Base-by-base conservation (phyloP, 192 early-diverging fungal genomes). In the Haplosporangium gracile region DNA sequence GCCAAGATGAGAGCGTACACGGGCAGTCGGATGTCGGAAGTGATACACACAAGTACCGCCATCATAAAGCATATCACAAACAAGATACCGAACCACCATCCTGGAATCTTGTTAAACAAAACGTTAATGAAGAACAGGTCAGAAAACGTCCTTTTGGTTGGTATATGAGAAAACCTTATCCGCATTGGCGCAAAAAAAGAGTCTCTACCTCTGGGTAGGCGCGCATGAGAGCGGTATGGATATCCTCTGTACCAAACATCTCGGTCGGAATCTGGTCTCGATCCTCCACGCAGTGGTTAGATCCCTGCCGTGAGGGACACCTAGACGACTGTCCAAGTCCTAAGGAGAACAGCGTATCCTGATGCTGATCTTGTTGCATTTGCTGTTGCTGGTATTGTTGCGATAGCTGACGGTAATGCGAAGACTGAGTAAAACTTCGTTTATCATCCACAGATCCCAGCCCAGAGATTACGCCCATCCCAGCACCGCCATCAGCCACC, bases 11-110 rank as follows among this genome's bases (percentile, higher is more conserved):
- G 43, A 11, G 88, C 80, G 76, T 88, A 91, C 77, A 88, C 93
- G 8, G 91, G 92, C 34, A 92, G 69, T 40, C 80, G 78, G 68
- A 86, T 78, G 6, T 74, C 85, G 38, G 79, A 74, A 13, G 83
- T 79, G 4, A 73, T 63, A 36, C 80, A 83, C 2, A 90, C 82
- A 24, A 85, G n/a, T 2, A 93, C 90, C 4, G 88, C 72, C 11
- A 89, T 76, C 4, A 72, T 72, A 42, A 90, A 82, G 53, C 82
- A 87, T 6, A 91, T 36, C 34, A 80, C 72, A 68, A 93, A 91
- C 72, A 93, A 55, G 18, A 43, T 43, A 1, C 78, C 79, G 69
- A 92, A 93, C 93, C 91, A 92, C 87, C 83, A 87, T 38, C 89
- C 82, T 11, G 93, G 93, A 11, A 93, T 90, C 75, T 93, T 93